Conservation (phyloP, 495 filamentous ascomycete species). For the Penicillium lividum region DNA sequence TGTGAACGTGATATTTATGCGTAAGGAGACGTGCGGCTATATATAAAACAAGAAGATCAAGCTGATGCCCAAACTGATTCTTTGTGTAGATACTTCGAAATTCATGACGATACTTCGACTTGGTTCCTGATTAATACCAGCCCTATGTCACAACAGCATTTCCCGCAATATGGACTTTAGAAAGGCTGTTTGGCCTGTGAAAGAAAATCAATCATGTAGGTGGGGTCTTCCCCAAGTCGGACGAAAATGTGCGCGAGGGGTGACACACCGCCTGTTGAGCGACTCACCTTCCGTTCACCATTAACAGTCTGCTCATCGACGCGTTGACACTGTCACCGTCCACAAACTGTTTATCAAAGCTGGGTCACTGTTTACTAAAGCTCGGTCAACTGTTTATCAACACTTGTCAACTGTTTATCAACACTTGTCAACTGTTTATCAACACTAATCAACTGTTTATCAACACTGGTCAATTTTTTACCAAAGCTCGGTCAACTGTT, state of each 20-base stretch:
- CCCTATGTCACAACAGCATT: neutral
- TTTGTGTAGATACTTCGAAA: neutral
- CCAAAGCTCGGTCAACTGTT: too few relatives aligned
- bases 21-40: neutral
- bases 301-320: constrained; percentile 4
- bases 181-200: constrained; percentile 2
- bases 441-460: too few relatives aligned
- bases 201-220: neutral
- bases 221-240: constrained; percentile 2
- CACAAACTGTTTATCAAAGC: too few relatives aligned
- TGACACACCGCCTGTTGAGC: constrained; percentile 3
- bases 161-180: neutral
- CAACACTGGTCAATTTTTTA: too few relatives aligned
- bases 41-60: neutral
- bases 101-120: neutral
- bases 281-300: neutral
- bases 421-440: too few relatives aligned
- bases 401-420: too few relatives aligned
- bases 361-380: neutral
- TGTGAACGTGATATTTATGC: neutral
- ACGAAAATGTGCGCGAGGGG: constrained; percentile 1
- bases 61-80: neutral
- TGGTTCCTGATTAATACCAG: neutral
- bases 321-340: neutral
- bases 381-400: too few relatives aligned